Base-by-base conservation (phyloP, 108 stramenopile species). In the Stephanodiscus minutulus region DNA sequence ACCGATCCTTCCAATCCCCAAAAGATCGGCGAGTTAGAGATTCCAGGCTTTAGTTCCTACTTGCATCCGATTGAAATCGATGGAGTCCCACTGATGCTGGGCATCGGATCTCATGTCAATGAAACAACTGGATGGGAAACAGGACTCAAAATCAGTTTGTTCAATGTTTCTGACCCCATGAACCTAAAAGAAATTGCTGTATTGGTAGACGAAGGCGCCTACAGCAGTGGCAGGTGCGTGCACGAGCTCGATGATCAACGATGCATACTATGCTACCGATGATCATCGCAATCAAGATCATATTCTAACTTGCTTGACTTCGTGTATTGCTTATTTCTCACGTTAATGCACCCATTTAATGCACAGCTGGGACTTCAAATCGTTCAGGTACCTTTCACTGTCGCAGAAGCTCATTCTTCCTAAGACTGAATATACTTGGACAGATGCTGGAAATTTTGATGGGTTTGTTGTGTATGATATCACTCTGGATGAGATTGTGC, bases 401-500 rank as follows among this genome's bases (percentile, higher is more conserved):
- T 65, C 67, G 0, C 61, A 79, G 36, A 66, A 79, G 68, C 41
- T 83, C n/a, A 83, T 83, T 21, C 61, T 83, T 12, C 82, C 82
- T 1, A 68, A 65, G 56, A 44, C 29, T 11, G 73, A 70, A 22
- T 77, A 75, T 25, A 75, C 77, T 15, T 79, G 56, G 55, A 50
- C 60, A 28, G 61, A 22, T 0, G 62, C 60, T 22, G 73, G 73
- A 18, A 77, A 76, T 58, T 83, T 83, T 52, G 82, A 83, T 64
- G 82, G 82, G 3, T 83, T 79, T 20, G 76, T 74, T 67, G 81
- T 79, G 7, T 82, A 82, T 61, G 59, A 73, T 44, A 39, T 82
- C 47, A 60, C 31, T 7, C 1, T 56, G 31, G 54, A 66, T 31
- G 39, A 74, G 36, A 69, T 81, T 57, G 61, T 36, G 21, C 61